Evolutionary conservation across 176 grass and related monocot species (phyloP).

Genomic region (Echinochloa phyllopogon): DNA sequence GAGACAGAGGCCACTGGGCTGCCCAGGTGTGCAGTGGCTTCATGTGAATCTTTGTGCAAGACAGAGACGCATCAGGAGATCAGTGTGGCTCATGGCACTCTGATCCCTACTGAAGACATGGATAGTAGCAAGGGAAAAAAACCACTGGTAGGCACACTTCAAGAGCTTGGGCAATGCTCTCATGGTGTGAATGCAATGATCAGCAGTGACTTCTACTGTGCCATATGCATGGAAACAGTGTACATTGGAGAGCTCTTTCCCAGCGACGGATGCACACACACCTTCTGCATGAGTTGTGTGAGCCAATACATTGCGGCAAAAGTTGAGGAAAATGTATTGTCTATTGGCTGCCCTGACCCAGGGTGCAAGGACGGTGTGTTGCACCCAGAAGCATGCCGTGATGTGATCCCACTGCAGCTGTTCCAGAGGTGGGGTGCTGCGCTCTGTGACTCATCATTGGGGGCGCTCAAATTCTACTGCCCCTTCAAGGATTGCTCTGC

Average conservation of each 20-base stretch:
- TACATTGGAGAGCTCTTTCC: slow-evolving; percentile 31
- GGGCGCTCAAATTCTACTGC: slow-evolving; percentile 62
- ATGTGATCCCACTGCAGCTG: slow-evolving; percentile 41
- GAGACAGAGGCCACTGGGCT: slow-evolving; percentile 12
- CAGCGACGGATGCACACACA: slow-evolving; percentile 54
- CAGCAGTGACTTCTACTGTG: slow-evolving; percentile 42
- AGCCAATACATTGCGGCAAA: slow-evolving; percentile 58
- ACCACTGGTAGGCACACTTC: neutral
- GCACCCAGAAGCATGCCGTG: slow-evolving; percentile 51
- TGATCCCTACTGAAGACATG: neutral
- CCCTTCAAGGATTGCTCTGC: slow-evolving; percentile 70
- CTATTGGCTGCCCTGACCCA: slow-evolving; percentile 52
- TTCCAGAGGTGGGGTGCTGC: slow-evolving; percentile 60
- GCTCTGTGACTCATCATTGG: slow-evolving; percentile 56
- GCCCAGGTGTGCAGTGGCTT: slow-evolving; percentile 33
- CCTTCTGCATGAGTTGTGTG: slow-evolving; percentile 67
- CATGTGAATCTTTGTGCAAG: neutral
- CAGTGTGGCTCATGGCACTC: neutral
- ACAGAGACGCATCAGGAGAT: slow-evolving; percentile 10
- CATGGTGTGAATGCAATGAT: neutral
- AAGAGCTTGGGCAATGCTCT: slow-evolving; percentile 41
- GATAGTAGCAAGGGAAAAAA: slow-evolving; percentile 13
- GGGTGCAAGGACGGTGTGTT: slow-evolving; percentile 47
- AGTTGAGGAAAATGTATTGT: slow-evolving; percentile 53
- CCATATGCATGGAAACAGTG: slow-evolving; percentile 65